Conservation (phyloP, 805 yeast species). For the Saccharomyces cerevisiae region DNA sequence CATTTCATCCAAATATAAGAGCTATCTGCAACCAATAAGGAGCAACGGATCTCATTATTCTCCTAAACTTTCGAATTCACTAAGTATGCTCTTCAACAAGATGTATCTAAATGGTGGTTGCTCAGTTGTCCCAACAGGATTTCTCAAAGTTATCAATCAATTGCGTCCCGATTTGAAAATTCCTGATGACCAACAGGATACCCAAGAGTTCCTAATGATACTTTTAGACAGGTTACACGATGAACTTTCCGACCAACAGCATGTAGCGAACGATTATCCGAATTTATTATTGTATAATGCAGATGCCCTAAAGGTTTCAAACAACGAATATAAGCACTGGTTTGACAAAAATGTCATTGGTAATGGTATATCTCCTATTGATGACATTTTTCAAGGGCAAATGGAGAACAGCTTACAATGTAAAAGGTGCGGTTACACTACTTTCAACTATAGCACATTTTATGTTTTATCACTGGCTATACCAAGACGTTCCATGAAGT, state of each 20-base stretch:
- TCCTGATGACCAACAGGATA: constrained; percentile 73
- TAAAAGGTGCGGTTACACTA: constrained; percentile 52
- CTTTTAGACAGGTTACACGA: constrained; percentile 61
- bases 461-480: constrained; percentile 57
- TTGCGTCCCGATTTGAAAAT: constrained; percentile 61
- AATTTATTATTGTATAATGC: constrained; percentile 31
- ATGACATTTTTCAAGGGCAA: constrained; percentile 64
- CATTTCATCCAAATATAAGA: constrained; percentile 36
- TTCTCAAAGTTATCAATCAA: constrained; percentile 42
- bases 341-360: constrained; percentile 39
- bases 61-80: constrained; percentile 38
- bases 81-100: constrained; percentile 47
- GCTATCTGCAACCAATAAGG: constrained; percentile 31
- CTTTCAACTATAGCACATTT: constrained; percentile 54
- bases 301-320: constrained; percentile 20
- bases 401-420: constrained; percentile 57
- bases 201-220: constrained; percentile 66
- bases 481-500: constrained; percentile 31
- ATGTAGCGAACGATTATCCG: constrained; percentile 34
- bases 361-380: constrained; percentile 63
- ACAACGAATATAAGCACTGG: constrained; percentile 56
- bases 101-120: constrained; percentile 53
- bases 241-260: constrained; percentile 41
- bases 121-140: constrained; percentile 57
- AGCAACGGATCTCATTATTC: constrained; percentile 1